These are phyloP conservation scores for Colletotrichum caudatum DNA, from an alignment of 2,329 filamentous ascomycete species.

Conservation along the genomic window DNA sequence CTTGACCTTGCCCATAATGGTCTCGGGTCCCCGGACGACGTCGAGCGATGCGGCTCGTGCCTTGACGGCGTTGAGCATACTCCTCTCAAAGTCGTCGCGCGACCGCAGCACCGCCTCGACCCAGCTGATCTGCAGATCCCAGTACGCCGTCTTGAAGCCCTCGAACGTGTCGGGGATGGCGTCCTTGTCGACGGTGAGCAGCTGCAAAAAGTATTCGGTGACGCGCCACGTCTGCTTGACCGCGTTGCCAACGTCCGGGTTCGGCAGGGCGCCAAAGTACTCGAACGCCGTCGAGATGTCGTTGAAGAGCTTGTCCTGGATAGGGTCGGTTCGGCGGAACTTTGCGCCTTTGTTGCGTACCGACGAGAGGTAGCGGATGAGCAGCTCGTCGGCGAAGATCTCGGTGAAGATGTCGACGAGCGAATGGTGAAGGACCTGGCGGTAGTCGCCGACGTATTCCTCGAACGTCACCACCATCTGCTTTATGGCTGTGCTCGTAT, in stretches of 20 bases:
- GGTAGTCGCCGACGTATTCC: slow-evolving; percentile 93
- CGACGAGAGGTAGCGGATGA: slow-evolving; percentile 84
- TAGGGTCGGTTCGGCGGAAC: slow-evolving; percentile 88
- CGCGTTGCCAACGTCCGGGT: slow-evolving; percentile 74
- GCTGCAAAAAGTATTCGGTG: slow-evolving; percentile 83
- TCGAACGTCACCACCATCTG: slow-evolving; percentile 95
- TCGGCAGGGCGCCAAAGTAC: slow-evolving; percentile 82
- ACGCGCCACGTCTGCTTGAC: slow-evolving; percentile 95
- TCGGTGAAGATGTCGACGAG: slow-evolving; percentile 93
- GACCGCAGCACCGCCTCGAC: slow-evolving; percentile 90
- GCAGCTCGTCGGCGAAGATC: slow-evolving; percentile 90
- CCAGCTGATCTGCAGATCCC: slow-evolving; percentile 96
- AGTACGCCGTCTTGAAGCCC: slow-evolving; percentile 85
- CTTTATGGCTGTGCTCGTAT: slow-evolving; percentile 86
- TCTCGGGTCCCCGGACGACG: slow-evolving; percentile 84
- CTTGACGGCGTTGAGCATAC: slow-evolving; percentile 90
- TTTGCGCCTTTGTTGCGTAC: slow-evolving; percentile 92
- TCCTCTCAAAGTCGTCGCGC: slow-evolving; percentile 93
- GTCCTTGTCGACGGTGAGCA: slow-evolving; percentile 82
- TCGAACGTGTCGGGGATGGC: slow-evolving; percentile 83
- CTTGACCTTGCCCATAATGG: slow-evolving; percentile 94
- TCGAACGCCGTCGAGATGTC: slow-evolving; percentile 92
- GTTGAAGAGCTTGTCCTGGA: slow-evolving; percentile 92
- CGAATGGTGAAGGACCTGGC: slow-evolving; percentile 84
- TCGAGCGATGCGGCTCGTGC: slow-evolving; percentile 87